phyloP scores from a whole-genome alignment of 805 yeast genomes.

The Ogataea dorogensis region DNA sequence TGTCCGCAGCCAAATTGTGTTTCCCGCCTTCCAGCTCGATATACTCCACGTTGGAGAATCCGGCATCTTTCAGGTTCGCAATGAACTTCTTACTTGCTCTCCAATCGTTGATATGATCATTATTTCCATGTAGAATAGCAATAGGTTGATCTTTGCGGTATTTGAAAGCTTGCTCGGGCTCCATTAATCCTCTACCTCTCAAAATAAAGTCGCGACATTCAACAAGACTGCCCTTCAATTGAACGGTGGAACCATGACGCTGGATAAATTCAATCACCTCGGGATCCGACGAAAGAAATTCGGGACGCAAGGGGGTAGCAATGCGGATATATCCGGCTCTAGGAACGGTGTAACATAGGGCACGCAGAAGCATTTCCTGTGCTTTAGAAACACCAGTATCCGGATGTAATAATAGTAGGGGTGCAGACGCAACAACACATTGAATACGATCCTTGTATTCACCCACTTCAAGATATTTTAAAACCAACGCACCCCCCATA shows the following conservation, averaged over 20 bases:
- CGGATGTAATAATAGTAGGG: slow-evolving; percentile 58
- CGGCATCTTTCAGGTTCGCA: slow-evolving; percentile 26
- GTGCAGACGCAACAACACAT: slow-evolving; percentile 54
- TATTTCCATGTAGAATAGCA: slow-evolving; percentile 58
- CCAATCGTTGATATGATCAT: slow-evolving; percentile 60
- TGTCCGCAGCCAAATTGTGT: slow-evolving; percentile 51
- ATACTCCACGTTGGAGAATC: slow-evolving; percentile 30
- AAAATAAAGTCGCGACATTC: slow-evolving; percentile 59
- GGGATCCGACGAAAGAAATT: slow-evolving; percentile 51
- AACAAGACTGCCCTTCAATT: slow-evolving; percentile 53
- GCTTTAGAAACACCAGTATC: slow-evolving; percentile 52
- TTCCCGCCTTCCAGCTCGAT: slow-evolving; percentile 33
- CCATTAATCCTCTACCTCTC: slow-evolving; percentile 55
- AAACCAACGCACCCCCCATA: slow-evolving; percentile 76
- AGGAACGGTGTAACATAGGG: slow-evolving; percentile 44
- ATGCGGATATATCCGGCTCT: slow-evolving; percentile 39
- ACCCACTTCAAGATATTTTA: slow-evolving; percentile 63
- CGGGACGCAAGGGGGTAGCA: slow-evolving; percentile 53
- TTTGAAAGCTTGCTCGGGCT: slow-evolving; percentile 36
- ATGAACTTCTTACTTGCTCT: slow-evolving; percentile 46
- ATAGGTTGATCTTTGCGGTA: slow-evolving; percentile 45
- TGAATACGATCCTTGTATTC: slow-evolving; percentile 44
- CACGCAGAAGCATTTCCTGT: slow-evolving; percentile 41
- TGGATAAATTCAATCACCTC: slow-evolving; percentile 45
- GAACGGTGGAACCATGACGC: slow-evolving; percentile 38